A percentile compares a stretch with the other conserved stretches of the same genome.
Conservation (phyloP, 2,329 filamentous ascomycete genomes). For the Ustulina deusta region DNA sequence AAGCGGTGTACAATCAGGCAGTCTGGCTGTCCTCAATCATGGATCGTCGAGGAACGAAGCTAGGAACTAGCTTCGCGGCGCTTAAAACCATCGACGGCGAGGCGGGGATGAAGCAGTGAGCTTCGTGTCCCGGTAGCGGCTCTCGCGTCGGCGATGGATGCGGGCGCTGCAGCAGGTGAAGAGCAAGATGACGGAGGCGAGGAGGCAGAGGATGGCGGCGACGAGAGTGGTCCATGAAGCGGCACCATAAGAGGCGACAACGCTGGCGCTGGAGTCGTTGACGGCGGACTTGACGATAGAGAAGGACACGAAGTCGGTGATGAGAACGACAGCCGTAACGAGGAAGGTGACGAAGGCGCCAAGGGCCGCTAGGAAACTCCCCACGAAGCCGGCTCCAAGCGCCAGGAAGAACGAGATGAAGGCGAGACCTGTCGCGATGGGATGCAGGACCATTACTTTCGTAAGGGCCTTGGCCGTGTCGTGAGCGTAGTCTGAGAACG, state of each 20-base stretch:
- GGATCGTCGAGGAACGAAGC: too few relatives aligned
- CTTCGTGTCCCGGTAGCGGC: constrained; percentile 35
- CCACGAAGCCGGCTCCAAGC: constrained; percentile 58
- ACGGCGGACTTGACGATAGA: constrained; percentile 48
- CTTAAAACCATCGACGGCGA: constrained; percentile 33
- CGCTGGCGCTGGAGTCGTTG: constrained; percentile 55
- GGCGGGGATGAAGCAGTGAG: not conserved
- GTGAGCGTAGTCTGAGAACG: constrained; percentile 53
- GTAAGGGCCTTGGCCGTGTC: constrained; percentile 57
- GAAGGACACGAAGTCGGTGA: constrained; percentile 60
- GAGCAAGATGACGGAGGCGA: constrained; percentile 69
- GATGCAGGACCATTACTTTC: constrained; percentile 59
- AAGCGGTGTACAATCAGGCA: not conserved
- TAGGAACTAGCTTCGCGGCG: not conserved
- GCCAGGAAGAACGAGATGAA: constrained; percentile 61
- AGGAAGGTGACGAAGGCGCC: constrained; percentile 56
- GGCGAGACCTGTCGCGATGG: constrained; percentile 49
- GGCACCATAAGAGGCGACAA: constrained; percentile 61
- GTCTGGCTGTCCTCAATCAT: not conserved
- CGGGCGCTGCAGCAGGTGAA: constrained; percentile 70
- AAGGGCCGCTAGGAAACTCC: constrained; percentile 56
- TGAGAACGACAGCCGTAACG: constrained; percentile 57
- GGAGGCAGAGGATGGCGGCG: constrained; percentile 65
- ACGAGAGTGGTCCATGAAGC: constrained; percentile 71
- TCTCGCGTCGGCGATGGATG: constrained; percentile 55